phyloP scores from a whole-genome alignment of 1,284 basidiomycete genomes.

The Blastosporella zonata region DNA sequence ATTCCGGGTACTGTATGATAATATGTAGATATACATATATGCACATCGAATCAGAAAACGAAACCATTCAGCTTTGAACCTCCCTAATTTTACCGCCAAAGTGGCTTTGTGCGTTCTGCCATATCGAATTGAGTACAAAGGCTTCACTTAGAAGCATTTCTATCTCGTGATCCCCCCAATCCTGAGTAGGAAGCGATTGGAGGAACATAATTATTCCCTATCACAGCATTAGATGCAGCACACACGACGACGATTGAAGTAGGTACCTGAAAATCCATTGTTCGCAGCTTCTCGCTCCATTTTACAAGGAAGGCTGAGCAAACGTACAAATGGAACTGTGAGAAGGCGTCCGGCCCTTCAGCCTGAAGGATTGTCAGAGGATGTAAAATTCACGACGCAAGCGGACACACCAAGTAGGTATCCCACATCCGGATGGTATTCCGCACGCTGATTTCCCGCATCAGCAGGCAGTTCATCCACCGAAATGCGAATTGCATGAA shows the following conservation, averaged over 20 bases:
- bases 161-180: slow-evolving; percentile 94
- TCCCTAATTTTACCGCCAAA: slow-evolving; percentile 54
- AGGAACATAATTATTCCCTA: slow-evolving; percentile 99
- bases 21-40: too few species aligned
- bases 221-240: slow-evolving; percentile 3
- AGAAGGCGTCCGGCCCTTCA: slow-evolving; percentile 93
- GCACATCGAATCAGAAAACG: too few species aligned
- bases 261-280: slow-evolving; percentile 94
- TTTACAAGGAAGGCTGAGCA: slow-evolving; percentile 92
- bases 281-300: slow-evolving; percentile 86
- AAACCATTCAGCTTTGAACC: too few species aligned
- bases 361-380: slow-evolving; percentile 50
- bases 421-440: slow-evolving; percentile 99
- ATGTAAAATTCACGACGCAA: slow-evolving; percentile 1
- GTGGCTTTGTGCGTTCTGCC: slow-evolving; percentile 94
- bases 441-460: slow-evolving; percentile 93
- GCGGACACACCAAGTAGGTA: slow-evolving; percentile 80
- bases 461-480: slow-evolving; percentile 98
- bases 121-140: slow-evolving; percentile 90
- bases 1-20: too few species aligned
- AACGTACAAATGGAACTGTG: slow-evolving; percentile 95
- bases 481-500: slow-evolving; percentile 99
- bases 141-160: slow-evolving; percentile 95
- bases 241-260: not conserved
- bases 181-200: slow-evolving; percentile 92